Percentiles rank a stretch among this genome's conserved stretches.
Evolutionary conservation across 768 basidiomycete species (phyloP).

Genomic region (Suillus subalutaceus): DNA sequence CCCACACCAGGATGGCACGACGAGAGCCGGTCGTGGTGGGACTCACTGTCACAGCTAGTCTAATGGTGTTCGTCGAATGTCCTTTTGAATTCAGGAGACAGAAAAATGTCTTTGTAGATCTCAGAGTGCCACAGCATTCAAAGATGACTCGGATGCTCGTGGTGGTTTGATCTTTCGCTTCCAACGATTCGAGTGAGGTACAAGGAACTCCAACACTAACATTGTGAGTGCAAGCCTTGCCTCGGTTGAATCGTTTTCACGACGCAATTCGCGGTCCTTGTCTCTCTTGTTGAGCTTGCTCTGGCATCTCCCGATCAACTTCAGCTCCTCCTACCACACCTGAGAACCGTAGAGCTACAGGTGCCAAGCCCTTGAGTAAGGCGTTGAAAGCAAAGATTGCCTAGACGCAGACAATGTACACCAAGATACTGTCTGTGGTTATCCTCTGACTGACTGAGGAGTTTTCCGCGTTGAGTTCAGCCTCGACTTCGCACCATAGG

Average conservation of each 20-base stretch:
- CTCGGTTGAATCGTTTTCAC: too few relatives aligned
- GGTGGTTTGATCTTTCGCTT: not conserved
- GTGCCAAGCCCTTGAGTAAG: not conserved
- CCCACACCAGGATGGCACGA: not conserved
- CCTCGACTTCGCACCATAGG: too few relatives aligned
- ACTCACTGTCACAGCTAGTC: not conserved
- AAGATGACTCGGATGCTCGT: not conserved
- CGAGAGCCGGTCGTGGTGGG: not conserved
- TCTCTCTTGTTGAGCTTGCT: not conserved
- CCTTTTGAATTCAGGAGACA: not conserved
- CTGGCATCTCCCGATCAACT: not conserved
- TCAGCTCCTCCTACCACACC: not conserved
- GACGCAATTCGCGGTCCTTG: too few relatives aligned
- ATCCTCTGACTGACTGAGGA: too few relatives aligned
- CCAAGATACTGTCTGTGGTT: too few relatives aligned
- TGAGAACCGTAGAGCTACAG: not conserved
- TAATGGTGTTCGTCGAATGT: not conserved
- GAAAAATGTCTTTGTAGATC: not conserved
- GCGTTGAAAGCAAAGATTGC: not conserved
- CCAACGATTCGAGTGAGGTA: not conserved
- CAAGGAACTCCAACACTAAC: not conserved
- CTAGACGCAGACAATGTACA: too few relatives aligned
- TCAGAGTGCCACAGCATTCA: not conserved
- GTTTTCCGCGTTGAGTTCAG: too few relatives aligned
- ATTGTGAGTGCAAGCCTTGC: too few relatives aligned